Base-by-base conservation (phyloP, 2,329 filamentous ascomycete genomes). In the Mycosphaerella sp. region DNA sequence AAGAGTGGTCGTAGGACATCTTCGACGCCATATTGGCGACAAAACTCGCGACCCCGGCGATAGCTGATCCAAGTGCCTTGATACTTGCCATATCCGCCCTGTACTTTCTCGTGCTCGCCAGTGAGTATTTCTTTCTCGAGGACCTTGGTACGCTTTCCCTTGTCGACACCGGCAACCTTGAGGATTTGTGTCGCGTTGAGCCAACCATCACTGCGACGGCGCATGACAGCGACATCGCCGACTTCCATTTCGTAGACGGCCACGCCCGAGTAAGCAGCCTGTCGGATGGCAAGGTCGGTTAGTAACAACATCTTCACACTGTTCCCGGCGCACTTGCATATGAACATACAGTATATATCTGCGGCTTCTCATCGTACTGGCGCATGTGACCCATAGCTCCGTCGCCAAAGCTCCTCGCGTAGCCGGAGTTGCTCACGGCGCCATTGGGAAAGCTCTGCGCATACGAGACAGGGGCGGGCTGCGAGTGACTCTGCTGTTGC, bases 161-260 rank as follows among this genome's bases (percentile, higher is more conserved):
- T 98, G 67, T 96, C 91, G 54, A 98, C 89, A 44, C 90, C 90
- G 32, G 93, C 93, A 32, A 97, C 90, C 67, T 98, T 98, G 59
- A 98, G 80, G 59, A 98, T 97, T 70, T 98, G 93, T 0, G 93
- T 98, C 46, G 93, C 93, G 72, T 98, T 98, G 59, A 98, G 78
- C 88, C 91, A 97, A 59, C 89, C 91, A 70, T 98, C 93, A 60
- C 87, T 86, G 58, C 93, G 85, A 52, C 93, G 85, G 68, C 93
- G 88, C 93, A 98, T 98, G 44, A 97, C 90, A 18, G 89, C 89
- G 59, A 98, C 78, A 41, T 81, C 82, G 68, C 95, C 94, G 55
- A 97, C 87, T 69, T 96, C 90, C 89, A 97, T 96, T 71, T 98
- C 93, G 74, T 97, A 98, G 13, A 98, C 93, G 55, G 91, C 85